phyloP scores from a whole-genome alignment of 768 basidiomycete genomes.

The Phylloporus rhodoxanthus region DNA sequence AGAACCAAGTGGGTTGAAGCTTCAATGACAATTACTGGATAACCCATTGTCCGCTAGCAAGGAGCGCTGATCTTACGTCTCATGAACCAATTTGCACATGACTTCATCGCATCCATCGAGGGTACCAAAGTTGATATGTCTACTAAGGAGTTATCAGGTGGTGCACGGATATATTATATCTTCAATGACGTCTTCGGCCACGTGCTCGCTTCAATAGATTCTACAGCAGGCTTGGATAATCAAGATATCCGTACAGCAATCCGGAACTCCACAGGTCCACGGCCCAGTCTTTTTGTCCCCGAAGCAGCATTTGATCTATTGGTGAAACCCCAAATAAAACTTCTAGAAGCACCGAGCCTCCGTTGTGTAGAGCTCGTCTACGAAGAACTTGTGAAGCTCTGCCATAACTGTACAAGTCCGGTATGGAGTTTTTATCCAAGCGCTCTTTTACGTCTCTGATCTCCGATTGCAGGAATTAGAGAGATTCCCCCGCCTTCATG shows the following conservation, averaged over 20 bases:
- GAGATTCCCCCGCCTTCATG: slow-evolving; percentile 89
- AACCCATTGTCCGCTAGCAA: slow-evolving; percentile 43
- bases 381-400: slow-evolving; percentile 98
- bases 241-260: slow-evolving; percentile 98
- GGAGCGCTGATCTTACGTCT: slow-evolving; percentile 86
- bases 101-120: slow-evolving; percentile 95
- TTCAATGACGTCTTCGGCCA: slow-evolving; percentile 98
- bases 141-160: slow-evolving; percentile 96
- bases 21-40: slow-evolving; percentile 1
- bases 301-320: slow-evolving; percentile 95
- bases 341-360: slow-evolving; percentile 89
- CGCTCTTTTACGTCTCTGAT: slow-evolving; percentile 10
- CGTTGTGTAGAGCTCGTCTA: slow-evolving; percentile 97
- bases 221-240: slow-evolving; percentile 84
- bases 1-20: slow-evolving; percentile 55
- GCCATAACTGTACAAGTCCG: slow-evolving; percentile 92
- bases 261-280: slow-evolving; percentile 93
- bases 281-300: slow-evolving; percentile 94
- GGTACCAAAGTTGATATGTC: slow-evolving; percentile 95
- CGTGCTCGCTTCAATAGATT: slow-evolving; percentile 84
- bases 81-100: slow-evolving; percentile 98
- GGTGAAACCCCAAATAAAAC: slow-evolving; percentile 97
- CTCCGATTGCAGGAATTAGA: slow-evolving; percentile 67
- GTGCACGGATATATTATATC: slow-evolving; percentile 98
- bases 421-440: slow-evolving; percentile 43